Conservation (phyloP, 1,139 yeast genomes). For the Pichiaceae sp. region DNA sequence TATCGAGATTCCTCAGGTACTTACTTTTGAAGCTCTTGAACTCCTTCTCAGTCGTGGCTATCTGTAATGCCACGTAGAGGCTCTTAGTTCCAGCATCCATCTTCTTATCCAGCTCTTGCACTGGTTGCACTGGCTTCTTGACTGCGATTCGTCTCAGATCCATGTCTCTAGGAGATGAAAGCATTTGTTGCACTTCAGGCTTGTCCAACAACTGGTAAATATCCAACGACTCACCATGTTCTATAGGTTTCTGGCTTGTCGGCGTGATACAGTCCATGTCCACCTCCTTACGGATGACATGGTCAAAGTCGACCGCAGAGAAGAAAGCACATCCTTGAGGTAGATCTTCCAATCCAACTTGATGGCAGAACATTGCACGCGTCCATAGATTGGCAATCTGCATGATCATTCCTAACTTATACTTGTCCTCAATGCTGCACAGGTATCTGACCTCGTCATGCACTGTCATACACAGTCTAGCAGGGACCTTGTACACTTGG, state of each 20-base stretch:
- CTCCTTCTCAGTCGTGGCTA: constrained; percentile 20
- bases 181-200: constrained; percentile 18
- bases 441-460: constrained; percentile 92
- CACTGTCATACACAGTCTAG: constrained; percentile 78
- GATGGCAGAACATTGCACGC: constrained; percentile 90
- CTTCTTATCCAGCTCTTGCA: constrained; percentile 23
- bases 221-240: constrained; percentile 71
- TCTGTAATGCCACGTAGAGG: constrained; percentile 26
- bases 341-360: constrained; percentile 77
- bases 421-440: constrained; percentile 63
- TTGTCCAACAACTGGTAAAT: constrained; percentile 44
- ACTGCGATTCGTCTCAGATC: constrained; percentile 8
- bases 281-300: constrained; percentile 82
- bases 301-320: constrained; percentile 88
- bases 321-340: constrained; percentile 97
- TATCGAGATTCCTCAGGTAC: constrained; percentile 12
- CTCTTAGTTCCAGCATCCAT: constrained; percentile 17
- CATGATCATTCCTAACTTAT: constrained; percentile 69
- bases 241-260: constrained; percentile 63
- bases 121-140: constrained; percentile 15
- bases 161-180: constrained; percentile 12
- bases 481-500: constrained; percentile 57
- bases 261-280: constrained; percentile 86
- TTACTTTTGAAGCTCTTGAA: constrained; percentile 19
- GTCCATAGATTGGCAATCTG: constrained; percentile 95